Evolutionary conservation across 2,329 filamentous ascomycete genomes (phyloP).

Genomic region (Claviceps sorghi): DNA sequence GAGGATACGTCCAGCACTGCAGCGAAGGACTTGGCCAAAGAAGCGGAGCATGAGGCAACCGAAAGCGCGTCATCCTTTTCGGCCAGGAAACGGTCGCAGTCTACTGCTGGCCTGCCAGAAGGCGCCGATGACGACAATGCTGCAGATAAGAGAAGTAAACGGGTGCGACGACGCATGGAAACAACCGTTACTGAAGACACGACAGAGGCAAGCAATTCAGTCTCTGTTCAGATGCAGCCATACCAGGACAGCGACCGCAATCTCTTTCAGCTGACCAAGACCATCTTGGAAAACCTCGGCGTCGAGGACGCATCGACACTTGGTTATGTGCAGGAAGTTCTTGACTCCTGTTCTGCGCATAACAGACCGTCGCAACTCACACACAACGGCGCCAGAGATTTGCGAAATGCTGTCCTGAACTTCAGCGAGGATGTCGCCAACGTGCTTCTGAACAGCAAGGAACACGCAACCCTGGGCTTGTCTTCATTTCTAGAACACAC

Average conservation of each 20-base stretch:
- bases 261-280: constrained; percentile 40
- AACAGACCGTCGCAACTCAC: constrained; percentile 35
- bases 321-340: constrained; percentile 30
- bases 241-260: constrained; percentile 42
- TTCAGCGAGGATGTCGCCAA: constrained; percentile 41
- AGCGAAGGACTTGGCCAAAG: constrained; percentile 14
- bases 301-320: constrained; percentile 35
- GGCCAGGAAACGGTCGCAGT: constrained; percentile 48
- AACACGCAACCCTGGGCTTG: constrained; percentile 36
- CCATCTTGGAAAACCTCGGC: constrained; percentile 39
- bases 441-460: constrained; percentile 38
- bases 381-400: constrained; percentile 31
- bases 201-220: constrained; percentile 35
- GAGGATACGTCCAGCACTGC: constrained; percentile 12
- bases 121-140: constrained; percentile 40
- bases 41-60: constrained; percentile 17
- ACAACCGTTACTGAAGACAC: constrained; percentile 40
- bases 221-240: constrained; percentile 40
- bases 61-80: constrained; percentile 24
- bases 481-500: constrained; percentile 51
- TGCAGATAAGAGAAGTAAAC: constrained; percentile 49
- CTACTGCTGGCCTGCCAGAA: constrained; percentile 42
- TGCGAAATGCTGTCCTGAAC: constrained; percentile 31
- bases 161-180: constrained; percentile 37
- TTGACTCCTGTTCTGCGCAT: constrained; percentile 37